Conservation (phyloP, 805 yeast species). For the Pichia eremophila region DNA sequence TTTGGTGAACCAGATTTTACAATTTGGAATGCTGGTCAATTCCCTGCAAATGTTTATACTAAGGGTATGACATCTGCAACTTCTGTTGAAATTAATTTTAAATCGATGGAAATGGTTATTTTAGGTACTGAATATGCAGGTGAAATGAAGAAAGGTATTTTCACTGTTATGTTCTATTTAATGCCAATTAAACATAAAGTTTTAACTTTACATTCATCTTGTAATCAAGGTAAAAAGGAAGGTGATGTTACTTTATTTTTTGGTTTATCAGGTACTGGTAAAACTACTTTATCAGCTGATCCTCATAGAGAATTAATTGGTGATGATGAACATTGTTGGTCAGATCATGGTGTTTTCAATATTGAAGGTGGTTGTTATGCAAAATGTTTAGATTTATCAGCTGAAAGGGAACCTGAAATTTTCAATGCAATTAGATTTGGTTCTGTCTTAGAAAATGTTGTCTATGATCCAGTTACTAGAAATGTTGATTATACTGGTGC, state of each 20-base stretch:
- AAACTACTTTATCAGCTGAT: conserved; percentile 94
- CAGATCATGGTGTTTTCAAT: conserved; percentile 96
- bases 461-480: conserved; percentile 70
- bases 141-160: conserved; percentile 98
- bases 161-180: conserved; percentile 97
- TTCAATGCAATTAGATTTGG: conserved; percentile 93
- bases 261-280: conserved; percentile 97
- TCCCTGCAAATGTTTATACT: conserved; percentile 95
- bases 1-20: conserved; percentile 98
- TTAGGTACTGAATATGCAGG: conserved; percentile 99
- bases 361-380: conserved; percentile 99
- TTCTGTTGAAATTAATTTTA: conserved; percentile 92
- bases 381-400: conserved; percentile 82
- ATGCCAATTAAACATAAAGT: conserved; percentile 93
- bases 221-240: conserved; percentile 74
- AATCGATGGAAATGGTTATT: conserved; percentile 97
- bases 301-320: conserved; percentile 91
- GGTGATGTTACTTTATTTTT: conserved; percentile 92
- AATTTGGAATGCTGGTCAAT: conserved; percentile 96
- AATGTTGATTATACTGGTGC: conserved; percentile 78
- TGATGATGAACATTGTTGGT: conserved; percentile 99
- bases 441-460: conserved; percentile 87
- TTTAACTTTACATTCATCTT: conserved; percentile 89
- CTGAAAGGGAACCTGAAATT: conserved; percentile 95
- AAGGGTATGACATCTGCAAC: conserved; percentile 96